Conservation (phyloP, 2,329 filamentous ascomycete genomes). For the Rhytidhysteron rufulum region DNA sequence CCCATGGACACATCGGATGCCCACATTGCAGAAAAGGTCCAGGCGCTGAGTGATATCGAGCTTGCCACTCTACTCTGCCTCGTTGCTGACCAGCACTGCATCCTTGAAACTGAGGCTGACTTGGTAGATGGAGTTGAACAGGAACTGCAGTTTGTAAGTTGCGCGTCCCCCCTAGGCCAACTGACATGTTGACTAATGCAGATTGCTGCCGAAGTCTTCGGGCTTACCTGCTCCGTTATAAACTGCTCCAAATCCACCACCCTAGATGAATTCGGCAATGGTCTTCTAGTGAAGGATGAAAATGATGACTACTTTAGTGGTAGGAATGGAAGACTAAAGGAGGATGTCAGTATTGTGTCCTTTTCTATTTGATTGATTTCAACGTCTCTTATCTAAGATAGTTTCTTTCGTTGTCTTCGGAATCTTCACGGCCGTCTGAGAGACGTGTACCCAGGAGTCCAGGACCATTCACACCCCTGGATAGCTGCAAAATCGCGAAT, state of each 20-base stretch:
- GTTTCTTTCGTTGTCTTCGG: slow-evolving; percentile 16
- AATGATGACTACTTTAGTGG: slow-evolving; percentile 20
- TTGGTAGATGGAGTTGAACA: slow-evolving; percentile 64
- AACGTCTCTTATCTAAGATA: neutral
- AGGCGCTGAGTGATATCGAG: slow-evolving; percentile 80
- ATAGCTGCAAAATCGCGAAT: slow-evolving; percentile 65
- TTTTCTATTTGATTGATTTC: slow-evolving; percentile 2
- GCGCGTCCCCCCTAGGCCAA: neutral
- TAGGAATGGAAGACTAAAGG: slow-evolving; percentile 6
- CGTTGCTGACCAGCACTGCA: slow-evolving; percentile 78
- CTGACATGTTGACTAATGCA: slow-evolving; percentile 31
- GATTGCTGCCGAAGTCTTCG: slow-evolving; percentile 69
- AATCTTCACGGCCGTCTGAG: slow-evolving; percentile 14
- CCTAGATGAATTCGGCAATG: slow-evolving; percentile 74
- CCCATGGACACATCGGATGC: slow-evolving; percentile 21
- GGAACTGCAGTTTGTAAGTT: slow-evolving; percentile 65
- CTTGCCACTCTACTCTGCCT: slow-evolving; percentile 81
- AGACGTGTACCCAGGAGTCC: slow-evolving; percentile 30
- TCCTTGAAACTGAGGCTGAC: slow-evolving; percentile 68
- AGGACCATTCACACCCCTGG: slow-evolving; percentile 33
- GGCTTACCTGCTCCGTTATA: slow-evolving; percentile 65
- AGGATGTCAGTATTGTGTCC: slow-evolving; percentile 12
- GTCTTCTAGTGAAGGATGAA: slow-evolving; percentile 54
- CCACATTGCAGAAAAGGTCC: slow-evolving; percentile 58
- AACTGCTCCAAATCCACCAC: slow-evolving; percentile 70